These are phyloP conservation scores for Monoraphidium neglectum DNA, from an alignment of 139 green algal genomes.

Conservation along the genomic window DNA sequence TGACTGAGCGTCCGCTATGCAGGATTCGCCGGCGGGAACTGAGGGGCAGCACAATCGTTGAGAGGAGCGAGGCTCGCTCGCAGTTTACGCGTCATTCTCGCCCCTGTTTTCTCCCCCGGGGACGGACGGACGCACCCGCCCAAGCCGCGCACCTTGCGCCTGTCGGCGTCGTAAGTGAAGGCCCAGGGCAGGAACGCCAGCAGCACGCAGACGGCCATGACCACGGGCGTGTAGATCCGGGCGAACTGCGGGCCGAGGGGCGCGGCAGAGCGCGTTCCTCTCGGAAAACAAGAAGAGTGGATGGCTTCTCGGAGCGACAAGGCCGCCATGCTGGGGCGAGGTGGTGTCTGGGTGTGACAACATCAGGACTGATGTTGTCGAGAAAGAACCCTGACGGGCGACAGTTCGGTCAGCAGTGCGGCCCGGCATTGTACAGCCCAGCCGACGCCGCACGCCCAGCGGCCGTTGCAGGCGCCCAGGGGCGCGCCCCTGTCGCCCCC, in stretches of 20 bases:
- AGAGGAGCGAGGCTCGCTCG: no score
- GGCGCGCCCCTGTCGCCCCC: no score
- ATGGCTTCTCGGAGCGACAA: background rate
- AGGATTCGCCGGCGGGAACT: no score
- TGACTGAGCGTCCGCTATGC: no score
- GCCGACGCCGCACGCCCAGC: background rate
- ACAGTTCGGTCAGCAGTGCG: background rate
- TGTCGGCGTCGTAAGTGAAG: constrained; percentile 5
- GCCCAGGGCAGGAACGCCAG: constrained; percentile 63
- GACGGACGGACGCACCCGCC: no score
- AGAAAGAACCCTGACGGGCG: background rate
- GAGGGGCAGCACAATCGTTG: no score
- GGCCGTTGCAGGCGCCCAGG: background rate
- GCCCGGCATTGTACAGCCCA: background rate
- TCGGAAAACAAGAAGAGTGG: background rate
- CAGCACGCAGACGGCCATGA: constrained; percentile 56
- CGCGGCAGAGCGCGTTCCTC: no score
- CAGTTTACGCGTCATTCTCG: no score
- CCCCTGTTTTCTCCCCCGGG: no score
- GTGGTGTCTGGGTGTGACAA: background rate
- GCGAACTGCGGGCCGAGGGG: constrained; percentile 65
- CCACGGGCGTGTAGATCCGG: constrained; percentile 70
- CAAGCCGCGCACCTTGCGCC: no score
- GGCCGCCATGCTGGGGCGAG: background rate
- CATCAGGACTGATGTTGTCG: background rate